Base-by-base conservation (phyloP, 441 rosid genomes). In the Melianthus villosus region DNA sequence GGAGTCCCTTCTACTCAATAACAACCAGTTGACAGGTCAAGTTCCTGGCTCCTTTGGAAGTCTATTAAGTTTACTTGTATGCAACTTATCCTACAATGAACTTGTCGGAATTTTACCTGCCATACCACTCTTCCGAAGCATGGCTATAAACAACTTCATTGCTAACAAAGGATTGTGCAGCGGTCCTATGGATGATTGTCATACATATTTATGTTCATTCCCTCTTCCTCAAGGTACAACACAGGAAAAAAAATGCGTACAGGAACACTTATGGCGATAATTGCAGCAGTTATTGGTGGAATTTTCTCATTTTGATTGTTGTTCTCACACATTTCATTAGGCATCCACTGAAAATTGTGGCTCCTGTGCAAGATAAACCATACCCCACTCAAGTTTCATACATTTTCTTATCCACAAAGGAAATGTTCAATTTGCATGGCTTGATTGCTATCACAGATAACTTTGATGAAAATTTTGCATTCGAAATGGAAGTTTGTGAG, bases 401-500 rank as follows among this genome's bases (percentile, higher is more conserved):
- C 57, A 70, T 89, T 25, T 83, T 83, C 61, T 79, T 81, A 44
- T 77, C 75, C 55, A 85, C 85, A 0, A 89, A 77, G 57, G 97
- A 83, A 43, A 70, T 82, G 9, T 77, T 83, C 56, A 66, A 73
- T 7, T 75, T 81, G 35, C 81, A 77, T 51, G 92, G 76, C 65
- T 68, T 89, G 27, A 52, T 83, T 12, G 82, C 72, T 54, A 75
- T 77, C 38, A 83, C 97, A 1, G 65, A 61, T 34, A 81, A 77
- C 48, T 89, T 89, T 57, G 67, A 83, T 9, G 95, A 83, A 3
- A 71, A 75, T 48, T 83, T 69, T 62, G 62, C 71, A 27, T 60
- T 83, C 26, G 95, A 95, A 25, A 71, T 65, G 48, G 97, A 95
- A 35, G 95, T 93, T 34, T 83, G 91, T 40, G 97, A n/a, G n/a